These are phyloP conservation scores for Primulina tabacum DNA, from an alignment of 257 asterid species.

Conservation along the genomic window DNA sequence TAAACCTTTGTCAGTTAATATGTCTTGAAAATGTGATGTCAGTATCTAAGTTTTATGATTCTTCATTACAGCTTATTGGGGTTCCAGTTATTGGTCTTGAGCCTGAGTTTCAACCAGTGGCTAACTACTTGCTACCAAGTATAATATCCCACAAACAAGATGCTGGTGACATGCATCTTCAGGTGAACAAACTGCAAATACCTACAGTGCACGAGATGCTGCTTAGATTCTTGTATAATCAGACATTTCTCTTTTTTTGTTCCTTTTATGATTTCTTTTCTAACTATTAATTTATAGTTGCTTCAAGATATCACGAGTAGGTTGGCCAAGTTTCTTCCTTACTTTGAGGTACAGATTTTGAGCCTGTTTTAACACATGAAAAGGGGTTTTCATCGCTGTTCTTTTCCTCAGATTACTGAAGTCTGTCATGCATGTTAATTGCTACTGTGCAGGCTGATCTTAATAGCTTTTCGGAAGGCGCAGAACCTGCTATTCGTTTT, in stretches of 20 bases:
- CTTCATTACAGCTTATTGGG: conserved; percentile 75
- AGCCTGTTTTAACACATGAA: conserved; percentile 18
- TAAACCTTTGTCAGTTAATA: too few relatives aligned
- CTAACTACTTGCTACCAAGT: conserved; percentile 69
- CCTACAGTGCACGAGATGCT: conserved; percentile 18
- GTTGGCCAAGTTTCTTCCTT: conserved; percentile 86
- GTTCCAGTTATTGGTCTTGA: conserved; percentile 79
- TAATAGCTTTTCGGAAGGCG: conserved; percentile 72
- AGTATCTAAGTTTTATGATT: conserved; percentile 19
- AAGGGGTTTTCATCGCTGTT: conserved; percentile 21
- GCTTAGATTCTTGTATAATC: conserved; percentile 14
- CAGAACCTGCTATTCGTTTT: conserved; percentile 74
- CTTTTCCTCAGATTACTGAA: conserved; percentile 24
- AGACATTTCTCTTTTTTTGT: conserved; percentile 15
- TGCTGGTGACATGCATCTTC: conserved; percentile 74
- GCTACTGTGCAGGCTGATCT: conserved; percentile 73
- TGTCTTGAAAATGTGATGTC: conserved; percentile 18
- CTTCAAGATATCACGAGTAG: conserved; percentile 81
- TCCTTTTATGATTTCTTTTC: conserved; percentile 30
- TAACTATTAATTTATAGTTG: conserved; percentile 60
- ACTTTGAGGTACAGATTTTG: conserved; percentile 68
- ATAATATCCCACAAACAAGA: conserved; percentile 84
- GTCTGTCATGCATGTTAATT: conserved; percentile 29
- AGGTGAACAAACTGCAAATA: conserved; percentile 48
- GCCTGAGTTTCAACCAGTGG: conserved; percentile 90